Conservation (phyloP, 1,284 basidiomycete species). For the Wolfiporia cocos region DNA sequence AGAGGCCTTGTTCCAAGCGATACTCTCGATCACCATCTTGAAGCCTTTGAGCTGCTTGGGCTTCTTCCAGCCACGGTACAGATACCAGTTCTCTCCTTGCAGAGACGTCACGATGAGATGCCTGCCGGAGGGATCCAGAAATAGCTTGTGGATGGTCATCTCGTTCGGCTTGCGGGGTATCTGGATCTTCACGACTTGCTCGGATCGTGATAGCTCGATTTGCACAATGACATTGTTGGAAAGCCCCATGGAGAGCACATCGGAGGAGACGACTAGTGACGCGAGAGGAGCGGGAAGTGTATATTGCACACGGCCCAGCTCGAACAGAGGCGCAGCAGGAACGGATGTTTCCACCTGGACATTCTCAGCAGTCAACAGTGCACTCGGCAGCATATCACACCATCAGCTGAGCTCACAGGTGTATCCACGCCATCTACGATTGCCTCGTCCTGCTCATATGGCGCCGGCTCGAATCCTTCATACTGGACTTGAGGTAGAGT, state of each 20-base stretch:
- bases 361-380: no score
- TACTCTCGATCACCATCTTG: slow-evolving; percentile 84
- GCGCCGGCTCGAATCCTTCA: slow-evolving; percentile 81
- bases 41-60: slow-evolving; percentile 75
- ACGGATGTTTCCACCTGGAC: slow-evolving; percentile 12
- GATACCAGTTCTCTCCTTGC: slow-evolving; percentile 93
- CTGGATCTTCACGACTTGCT: slow-evolving; percentile 74
- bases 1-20: slow-evolving; percentile 90
- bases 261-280: slow-evolving; percentile 78
- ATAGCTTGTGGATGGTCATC: slow-evolving; percentile 72
- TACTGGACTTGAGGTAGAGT: slow-evolving; percentile 61
- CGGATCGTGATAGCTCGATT: slow-evolving; percentile 79
- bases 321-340: slow-evolving; percentile 60
- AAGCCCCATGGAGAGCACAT: slow-evolving; percentile 81
- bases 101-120: slow-evolving; percentile 85
- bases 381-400: background rate
- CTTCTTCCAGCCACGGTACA: slow-evolving; percentile 77
- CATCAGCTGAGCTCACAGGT: slow-evolving; percentile 27
- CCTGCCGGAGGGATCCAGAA: slow-evolving; percentile 87
- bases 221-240: slow-evolving; percentile 74
- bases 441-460: slow-evolving; percentile 45
- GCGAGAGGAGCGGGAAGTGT: slow-evolving; percentile 78
- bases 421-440: slow-evolving; percentile 31
- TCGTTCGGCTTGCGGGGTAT: slow-evolving; percentile 70
- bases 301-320: slow-evolving; percentile 84